Conservation (phyloP, 2,329 filamentous ascomycete genomes). For the Aspergillus alliaceus region DNA sequence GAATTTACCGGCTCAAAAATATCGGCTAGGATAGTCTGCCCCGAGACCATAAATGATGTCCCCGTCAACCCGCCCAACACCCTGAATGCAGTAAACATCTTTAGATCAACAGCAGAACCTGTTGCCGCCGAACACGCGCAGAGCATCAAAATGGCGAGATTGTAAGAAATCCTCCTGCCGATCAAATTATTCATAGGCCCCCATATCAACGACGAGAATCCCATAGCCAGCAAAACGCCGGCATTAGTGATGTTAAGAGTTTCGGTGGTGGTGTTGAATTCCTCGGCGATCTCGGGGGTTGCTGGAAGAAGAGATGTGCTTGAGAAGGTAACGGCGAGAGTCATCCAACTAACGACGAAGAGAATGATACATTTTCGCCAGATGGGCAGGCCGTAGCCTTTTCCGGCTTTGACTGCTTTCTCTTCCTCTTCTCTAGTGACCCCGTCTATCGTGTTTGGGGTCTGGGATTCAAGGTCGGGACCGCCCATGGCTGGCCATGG, state of each 20-base stretch:
- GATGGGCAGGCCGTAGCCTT: constrained; percentile 26
- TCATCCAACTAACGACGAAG: constrained; percentile 44
- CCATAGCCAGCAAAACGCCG: constrained; percentile 40
- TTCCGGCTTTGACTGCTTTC: constrained; percentile 2
- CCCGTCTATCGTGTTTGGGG: background rate
- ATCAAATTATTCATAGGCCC: constrained; percentile 31
- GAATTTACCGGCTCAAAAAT: constrained; percentile 37
- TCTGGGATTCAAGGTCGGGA: background rate
- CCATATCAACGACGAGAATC: constrained; percentile 39
- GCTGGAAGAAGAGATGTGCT: constrained; percentile 44
- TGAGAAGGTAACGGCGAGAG: constrained; percentile 43
- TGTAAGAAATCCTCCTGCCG: constrained; percentile 33
- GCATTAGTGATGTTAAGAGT: constrained; percentile 39
- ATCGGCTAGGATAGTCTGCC: constrained; percentile 41
- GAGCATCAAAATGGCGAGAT: constrained; percentile 34
- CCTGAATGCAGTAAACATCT: constrained; percentile 38
- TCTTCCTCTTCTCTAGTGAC: background rate
- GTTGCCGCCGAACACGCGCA: constrained; percentile 34
- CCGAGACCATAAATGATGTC: constrained; percentile 41
- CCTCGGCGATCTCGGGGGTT: constrained; percentile 39
- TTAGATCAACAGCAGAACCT: constrained; percentile 31
- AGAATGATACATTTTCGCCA: constrained; percentile 45
- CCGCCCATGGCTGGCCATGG: constrained; percentile 3
- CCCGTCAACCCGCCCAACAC: constrained; percentile 38
- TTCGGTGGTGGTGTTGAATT: constrained; percentile 37